Percentiles rank a stretch among this genome's conserved stretches.
Conservation (phyloP, 1,284 basidiomycete genomes). For the Neolentinus lepideus region DNA sequence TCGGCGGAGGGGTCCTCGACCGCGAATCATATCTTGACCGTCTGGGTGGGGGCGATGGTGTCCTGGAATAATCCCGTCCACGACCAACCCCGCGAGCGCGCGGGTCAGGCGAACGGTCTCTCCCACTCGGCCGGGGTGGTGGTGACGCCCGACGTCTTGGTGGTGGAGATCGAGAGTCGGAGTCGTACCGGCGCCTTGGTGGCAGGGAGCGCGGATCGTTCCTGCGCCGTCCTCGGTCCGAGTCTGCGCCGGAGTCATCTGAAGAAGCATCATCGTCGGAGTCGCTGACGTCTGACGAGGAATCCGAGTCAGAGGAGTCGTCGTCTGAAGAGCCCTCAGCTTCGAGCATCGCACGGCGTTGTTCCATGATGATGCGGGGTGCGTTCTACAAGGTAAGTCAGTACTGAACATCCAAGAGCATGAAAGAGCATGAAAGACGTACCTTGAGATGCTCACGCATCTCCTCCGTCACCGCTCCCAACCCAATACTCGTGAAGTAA, state of each 20-base stretch:
- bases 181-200: conserved; percentile 10
- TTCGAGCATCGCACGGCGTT: conserved; percentile 79
- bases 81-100: conserved; percentile 8
- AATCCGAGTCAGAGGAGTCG: conserved; percentile 27
- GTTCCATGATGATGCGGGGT: conserved; percentile 86
- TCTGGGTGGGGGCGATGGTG: conserved; percentile 18
- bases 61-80: conserved; percentile 13
- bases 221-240: conserved; percentile 12
- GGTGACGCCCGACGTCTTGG: conserved; percentile 11
- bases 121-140: conserved; percentile 19
- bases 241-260: conserved; percentile 25
- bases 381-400: conserved; percentile 58
- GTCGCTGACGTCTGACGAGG: conserved; percentile 25
- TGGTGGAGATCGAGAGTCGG: conserved; percentile 9
- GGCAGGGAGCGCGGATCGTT: conserved; percentile 16
- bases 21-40: conserved; percentile 16
- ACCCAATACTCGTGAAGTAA: conserved; percentile 91
- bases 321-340: conserved; percentile 60
- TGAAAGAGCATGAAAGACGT: conserved; percentile 19
- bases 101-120: conserved; percentile 17
- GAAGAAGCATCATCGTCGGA: conserved; percentile 27
- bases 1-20: conserved; percentile 2
- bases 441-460: conserved; percentile 96
- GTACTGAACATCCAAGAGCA: conserved; percentile 4
- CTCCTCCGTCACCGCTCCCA: conserved; percentile 88